Percentiles rank a stretch among this genome's conserved stretches.
Evolutionary conservation across 163 green algal genomes (phyloP).

Genomic region (Chlamydomonas reinhardtii): DNA sequence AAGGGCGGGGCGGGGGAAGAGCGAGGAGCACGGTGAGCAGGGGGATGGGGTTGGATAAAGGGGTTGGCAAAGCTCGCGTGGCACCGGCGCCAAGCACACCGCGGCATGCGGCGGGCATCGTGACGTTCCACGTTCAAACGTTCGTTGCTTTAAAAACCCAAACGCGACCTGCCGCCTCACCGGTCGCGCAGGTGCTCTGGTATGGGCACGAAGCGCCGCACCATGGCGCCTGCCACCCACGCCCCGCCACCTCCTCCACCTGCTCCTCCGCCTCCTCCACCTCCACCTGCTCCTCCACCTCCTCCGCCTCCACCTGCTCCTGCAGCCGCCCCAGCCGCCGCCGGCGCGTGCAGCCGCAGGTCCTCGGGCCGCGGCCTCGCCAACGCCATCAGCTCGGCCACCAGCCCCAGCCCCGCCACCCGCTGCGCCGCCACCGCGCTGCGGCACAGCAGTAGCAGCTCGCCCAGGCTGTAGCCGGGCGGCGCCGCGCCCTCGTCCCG

Average conservation of each 20-base stretch:
- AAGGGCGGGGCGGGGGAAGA: not conserved
- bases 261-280: not conserved
- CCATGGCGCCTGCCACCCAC: constrained; percentile 4
- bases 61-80: too few relatives aligned
- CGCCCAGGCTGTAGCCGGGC: constrained; percentile 56
- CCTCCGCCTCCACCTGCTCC: not conserved
- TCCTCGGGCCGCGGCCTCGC: constrained; percentile 41
- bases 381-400: constrained; percentile 28
- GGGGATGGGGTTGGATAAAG: too few relatives aligned
- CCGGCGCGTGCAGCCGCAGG: not conserved
- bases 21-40: too few relatives aligned
- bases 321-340: too few relatives aligned
- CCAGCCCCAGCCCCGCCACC: constrained; percentile 36
- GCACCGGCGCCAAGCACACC: too few relatives aligned
- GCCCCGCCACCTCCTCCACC: not conserved
- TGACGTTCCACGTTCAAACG: too few relatives aligned
- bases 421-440: constrained; percentile 46
- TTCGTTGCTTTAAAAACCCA: too few relatives aligned
- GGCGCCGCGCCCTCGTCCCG: constrained; percentile 58
- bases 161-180: not conserved
- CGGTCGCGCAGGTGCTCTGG: not conserved
- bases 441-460: constrained; percentile 62
- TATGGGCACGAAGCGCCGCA: constrained; percentile 11
- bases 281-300: not conserved
- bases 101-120: too few relatives aligned